Base-by-base conservation (phyloP, 306 rosid genomes). In the Hylodesmum podocarpum region DNA sequence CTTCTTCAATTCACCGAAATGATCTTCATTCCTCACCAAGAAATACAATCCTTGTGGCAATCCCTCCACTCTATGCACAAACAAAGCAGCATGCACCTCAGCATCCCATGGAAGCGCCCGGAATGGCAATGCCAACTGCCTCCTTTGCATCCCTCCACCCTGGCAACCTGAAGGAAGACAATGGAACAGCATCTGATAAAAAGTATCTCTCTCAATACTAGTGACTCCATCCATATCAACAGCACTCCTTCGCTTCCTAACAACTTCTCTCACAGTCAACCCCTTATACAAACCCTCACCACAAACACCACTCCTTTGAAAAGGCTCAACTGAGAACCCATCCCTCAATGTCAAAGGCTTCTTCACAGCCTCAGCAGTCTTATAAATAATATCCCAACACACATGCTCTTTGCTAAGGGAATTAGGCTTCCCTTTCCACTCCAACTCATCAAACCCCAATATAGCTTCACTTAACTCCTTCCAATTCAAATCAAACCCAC, bases 201-300 rank as follows among this genome's bases (percentile, higher is more conserved):
- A 95, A 0, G 89, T 79, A 4, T 89, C 90, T 67, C 93, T 87
- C 46, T 78, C 79, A 73, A 95, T 92, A 39, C 13, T 40, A 5
- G 93, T 92, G 44, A 89, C 86, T 28, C 91, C 93, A 49, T 95
- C 98, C 98, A 95, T 90, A 84, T 90, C 97, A 13, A 95, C 97
- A 0, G 97, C 98, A 37, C 98, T 92, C 78, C 98, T 88, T 9
- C 97, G 91, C 82, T 88, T 95, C 89, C 97, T 77, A 18, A 88
- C 92, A 54, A 95, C 87, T 78, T 95, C 87, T 79, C 97, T 92
- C n/a, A 75, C 72, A 1, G 86, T 90, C 12, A 85, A 87, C 1
- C 81, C 89, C 81, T 89, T 89, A 57, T 90, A 95, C 0, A 73
- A 70, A 22, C 43, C 41, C 53, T 84, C 91, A 64, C 88, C 79